These are phyloP conservation scores for Streptanthus diversifolius DNA, from an alignment of 345 rosid genomes.

Conservation along the genomic window DNA sequence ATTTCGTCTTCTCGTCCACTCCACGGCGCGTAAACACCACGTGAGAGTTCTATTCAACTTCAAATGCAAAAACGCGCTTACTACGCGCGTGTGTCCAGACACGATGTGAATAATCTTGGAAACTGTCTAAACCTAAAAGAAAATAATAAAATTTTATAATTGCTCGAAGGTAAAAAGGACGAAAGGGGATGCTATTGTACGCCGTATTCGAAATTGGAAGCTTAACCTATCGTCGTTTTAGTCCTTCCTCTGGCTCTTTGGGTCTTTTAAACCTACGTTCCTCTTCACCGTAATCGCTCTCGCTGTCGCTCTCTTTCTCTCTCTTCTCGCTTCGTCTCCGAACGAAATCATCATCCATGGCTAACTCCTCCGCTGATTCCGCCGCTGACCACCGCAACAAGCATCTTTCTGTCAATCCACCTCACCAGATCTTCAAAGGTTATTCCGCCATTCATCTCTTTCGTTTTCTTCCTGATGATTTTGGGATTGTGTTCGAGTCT, in stretches of 20 bases:
- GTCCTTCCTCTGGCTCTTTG: conserved; percentile 13
- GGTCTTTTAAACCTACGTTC: conserved; percentile 36
- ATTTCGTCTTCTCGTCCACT: not conserved
- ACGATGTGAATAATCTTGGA: conserved; percentile 21
- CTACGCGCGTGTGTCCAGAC: not conserved
- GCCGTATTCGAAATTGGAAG: not conserved
- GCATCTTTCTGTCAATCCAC: conserved; percentile 57
- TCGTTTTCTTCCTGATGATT: not conserved
- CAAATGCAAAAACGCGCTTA: not conserved
- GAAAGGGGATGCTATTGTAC: not conserved
- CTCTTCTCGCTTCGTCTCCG: conserved; percentile 19
- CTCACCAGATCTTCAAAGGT: conserved; percentile 85
- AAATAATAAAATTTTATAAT: not conserved
- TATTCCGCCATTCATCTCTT: not conserved
- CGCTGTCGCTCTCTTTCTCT: conserved; percentile 6
- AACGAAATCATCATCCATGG: conserved; percentile 59
- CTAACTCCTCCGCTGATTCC: conserved; percentile 47
- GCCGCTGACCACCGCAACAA: conserved; percentile 43
- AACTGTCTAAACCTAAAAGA: not conserved
- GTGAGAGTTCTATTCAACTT: not conserved
- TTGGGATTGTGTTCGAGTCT: not conserved
- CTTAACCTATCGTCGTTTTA: conserved; percentile 24
- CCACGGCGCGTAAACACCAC: not conserved
- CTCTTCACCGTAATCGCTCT: conserved; percentile 21
- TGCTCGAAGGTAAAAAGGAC: not conserved